A percentile compares a stretch with the other conserved stretches of the same genome.
Evolutionary conservation across 495 filamentous ascomycete species (phyloP).

Genomic region (Xylaria palmicola): DNA sequence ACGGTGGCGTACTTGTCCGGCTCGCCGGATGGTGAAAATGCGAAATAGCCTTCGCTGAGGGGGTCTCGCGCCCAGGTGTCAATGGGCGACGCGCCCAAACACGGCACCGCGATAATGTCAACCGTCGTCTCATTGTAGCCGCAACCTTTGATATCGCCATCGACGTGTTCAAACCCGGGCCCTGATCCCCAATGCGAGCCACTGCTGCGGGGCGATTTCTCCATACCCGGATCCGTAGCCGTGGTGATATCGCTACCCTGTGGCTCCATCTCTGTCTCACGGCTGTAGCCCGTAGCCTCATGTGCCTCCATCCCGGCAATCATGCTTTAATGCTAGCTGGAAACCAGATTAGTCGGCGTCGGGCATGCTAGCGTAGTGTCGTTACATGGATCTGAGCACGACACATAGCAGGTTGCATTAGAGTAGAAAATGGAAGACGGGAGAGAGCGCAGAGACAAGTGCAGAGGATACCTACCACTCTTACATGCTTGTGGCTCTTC

Average conservation of each 20-base stretch:
- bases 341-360: not conserved
- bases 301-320: conserved; percentile 8
- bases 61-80: conserved; percentile 43
- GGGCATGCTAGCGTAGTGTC: not conserved
- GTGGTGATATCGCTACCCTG: conserved; percentile 11
- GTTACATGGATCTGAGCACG: not conserved
- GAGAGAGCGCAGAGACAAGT: not conserved
- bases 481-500: not conserved
- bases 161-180: conserved; percentile 41
- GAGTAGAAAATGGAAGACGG: not conserved
- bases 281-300: not conserved
- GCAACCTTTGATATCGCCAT: conserved; percentile 40
- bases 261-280: not conserved
- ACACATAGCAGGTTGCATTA: not conserved
- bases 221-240: conserved; percentile 10
- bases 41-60: conserved; percentile 35
- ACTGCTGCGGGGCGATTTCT: conserved; percentile 19
- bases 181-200: conserved; percentile 27
- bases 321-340: not conserved
- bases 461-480: not conserved
- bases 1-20: conserved; percentile 26
- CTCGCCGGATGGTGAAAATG: conserved; percentile 22
- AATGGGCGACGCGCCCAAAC: conserved; percentile 44
- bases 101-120: conserved; percentile 48
- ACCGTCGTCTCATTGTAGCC: conserved; percentile 48